phyloP scores from a whole-genome alignment of 2,329 filamentous ascomycete species.

The Phialophora tarda region DNA sequence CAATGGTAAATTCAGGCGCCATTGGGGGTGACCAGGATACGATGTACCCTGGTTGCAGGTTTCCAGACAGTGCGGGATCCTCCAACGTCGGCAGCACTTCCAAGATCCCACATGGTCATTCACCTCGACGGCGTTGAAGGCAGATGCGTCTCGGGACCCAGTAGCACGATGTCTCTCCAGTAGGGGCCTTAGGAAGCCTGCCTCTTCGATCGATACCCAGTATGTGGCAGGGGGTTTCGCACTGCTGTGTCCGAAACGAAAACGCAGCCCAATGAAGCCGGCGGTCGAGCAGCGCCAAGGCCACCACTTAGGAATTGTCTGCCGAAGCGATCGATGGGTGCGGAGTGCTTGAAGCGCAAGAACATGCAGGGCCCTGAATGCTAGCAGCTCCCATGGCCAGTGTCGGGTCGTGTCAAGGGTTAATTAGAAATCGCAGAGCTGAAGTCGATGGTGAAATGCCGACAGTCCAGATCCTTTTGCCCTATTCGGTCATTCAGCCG shows the following conservation, averaged over 20 bases:
- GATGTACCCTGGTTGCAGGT: not conserved
- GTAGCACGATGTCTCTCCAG: not conserved
- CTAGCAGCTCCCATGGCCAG: not conserved
- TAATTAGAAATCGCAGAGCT: not conserved
- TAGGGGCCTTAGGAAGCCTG: not conserved
- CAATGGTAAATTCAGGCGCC: conserved; percentile 1
- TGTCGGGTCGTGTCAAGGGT: not conserved
- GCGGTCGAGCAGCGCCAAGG: not conserved
- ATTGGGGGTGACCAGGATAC: not conserved
- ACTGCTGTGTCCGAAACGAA: not conserved
- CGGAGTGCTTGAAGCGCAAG: not conserved
- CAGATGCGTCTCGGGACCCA: not conserved
- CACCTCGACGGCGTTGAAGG: not conserved
- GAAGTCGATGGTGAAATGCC: not conserved
- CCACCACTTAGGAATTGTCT: not conserved
- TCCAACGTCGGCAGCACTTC: not conserved
- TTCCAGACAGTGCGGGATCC: not conserved
- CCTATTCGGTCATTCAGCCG: not conserved
- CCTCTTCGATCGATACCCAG: not conserved
- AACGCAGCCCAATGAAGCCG: not conserved
- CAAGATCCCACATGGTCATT: not conserved
- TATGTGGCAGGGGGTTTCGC: not conserved
- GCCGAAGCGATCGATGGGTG: not conserved
- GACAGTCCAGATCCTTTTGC: not conserved
- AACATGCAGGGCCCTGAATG: not conserved